Evolutionary conservation across 164 flowering plant genomes (phyloP), one percentile per base, ranked within the genome.

Genomic region (Aristolochia contorta): DNA sequence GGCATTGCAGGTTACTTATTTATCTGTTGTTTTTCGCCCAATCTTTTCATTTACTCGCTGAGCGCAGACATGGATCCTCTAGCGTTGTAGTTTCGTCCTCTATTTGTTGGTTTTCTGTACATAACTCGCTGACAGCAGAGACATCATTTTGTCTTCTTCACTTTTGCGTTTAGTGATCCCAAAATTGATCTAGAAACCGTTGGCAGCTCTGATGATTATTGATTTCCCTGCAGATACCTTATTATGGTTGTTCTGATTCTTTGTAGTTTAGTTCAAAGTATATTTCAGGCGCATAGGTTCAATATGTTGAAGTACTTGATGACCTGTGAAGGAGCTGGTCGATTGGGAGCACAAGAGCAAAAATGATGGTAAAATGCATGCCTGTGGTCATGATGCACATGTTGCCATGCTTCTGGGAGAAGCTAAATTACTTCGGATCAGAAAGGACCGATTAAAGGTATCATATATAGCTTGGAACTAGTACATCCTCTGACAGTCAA

Each of bases 341-440:
- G 91, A 88, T 12, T 75, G 78, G 78, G 75, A 71, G 58, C 54
- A 71, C 52, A 75, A 65, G 66, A 75, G 75, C 72, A 71, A 69
- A 66, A 7, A 32, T 45, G n/a, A 57, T 12, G 68, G 74, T 45
- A 74, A 65, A 59, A 71, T 74, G 78, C 78, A 74, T 54, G 78
- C 74, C 33, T 71, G 78, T 46, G 78, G 78, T 25, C 78, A 74
- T 18, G 78, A 74, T 60, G 78, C 66, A 50, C 78, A 71, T 53
- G 66, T 68, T 7, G 60, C 78, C 9, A 74, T 74, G 78, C 70
- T 74, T 68, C 72, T 74, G 19, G 78, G 78, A 2, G 78, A 74
- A 32, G 96, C 94, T 18, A 89, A 77, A 67, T 67, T 89, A 71
- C 87, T 89, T 46, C 84, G 84, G 30, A 48, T 8, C 18, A 76